phyloP scores from a whole-genome alignment of 73 alveolate species.

The Effrenium voratum region DNA sequence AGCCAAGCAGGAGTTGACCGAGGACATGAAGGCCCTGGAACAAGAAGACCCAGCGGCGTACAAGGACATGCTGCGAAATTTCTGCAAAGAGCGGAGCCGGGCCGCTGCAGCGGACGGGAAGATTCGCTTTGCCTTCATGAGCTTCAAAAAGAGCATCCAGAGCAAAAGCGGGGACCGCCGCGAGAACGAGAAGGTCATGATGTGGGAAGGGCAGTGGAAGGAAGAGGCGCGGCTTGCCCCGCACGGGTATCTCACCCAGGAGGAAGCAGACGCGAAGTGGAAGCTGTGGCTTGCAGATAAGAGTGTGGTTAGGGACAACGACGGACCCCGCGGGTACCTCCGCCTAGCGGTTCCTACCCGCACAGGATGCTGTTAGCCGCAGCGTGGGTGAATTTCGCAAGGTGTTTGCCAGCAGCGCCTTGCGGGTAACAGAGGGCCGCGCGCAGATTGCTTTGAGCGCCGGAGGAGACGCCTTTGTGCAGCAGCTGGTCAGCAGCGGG shows the following conservation, averaged over 20 bases:
- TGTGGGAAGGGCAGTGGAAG: slow-evolving; percentile 27
- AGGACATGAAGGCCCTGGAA: not conserved
- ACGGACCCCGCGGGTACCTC: not conserved
- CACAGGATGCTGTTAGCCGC: not conserved
- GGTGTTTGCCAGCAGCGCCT: not conserved
- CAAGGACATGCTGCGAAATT: not conserved
- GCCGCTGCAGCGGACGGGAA: not conserved
- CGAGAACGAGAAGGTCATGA: not conserved
- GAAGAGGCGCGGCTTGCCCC: not conserved
- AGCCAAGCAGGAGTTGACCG: not conserved
- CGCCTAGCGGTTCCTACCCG: not conserved
- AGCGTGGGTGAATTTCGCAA: not conserved
- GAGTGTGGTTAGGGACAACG: not conserved
- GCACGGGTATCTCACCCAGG: slow-evolving; percentile 1
- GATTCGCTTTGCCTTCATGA: not conserved
- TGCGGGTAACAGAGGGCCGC: slow-evolving; percentile 24
- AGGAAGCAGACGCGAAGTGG: slow-evolving; percentile 5
- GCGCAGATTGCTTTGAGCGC: not conserved
- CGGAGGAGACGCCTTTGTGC: not conserved
- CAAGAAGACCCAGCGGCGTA: not conserved
- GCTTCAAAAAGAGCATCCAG: not conserved
- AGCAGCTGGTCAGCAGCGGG: not conserved
- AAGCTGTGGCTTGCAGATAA: not conserved
- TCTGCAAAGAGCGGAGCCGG: not conserved
- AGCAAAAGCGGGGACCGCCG: not conserved